Evolutionary conservation across 495 filamentous ascomycete genomes (phyloP), one percentile per base, ranked within the genome.

Genomic region (Penicillium simplicissimum): DNA sequence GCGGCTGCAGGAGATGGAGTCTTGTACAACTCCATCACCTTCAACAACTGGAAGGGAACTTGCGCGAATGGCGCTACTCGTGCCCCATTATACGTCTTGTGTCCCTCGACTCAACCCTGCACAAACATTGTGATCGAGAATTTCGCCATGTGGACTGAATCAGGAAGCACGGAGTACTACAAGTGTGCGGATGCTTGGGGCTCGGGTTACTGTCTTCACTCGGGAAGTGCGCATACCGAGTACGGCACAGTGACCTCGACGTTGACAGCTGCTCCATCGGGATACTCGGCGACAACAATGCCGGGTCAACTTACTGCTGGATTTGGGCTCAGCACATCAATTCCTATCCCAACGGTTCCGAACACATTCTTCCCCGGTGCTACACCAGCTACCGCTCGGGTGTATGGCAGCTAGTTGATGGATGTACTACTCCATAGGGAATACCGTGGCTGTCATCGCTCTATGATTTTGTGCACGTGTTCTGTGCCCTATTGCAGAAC

Each of bases 41-140:
- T 84, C 71, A 70, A 36, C 28, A 79, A 81, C 64, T 85, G 81
- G 81, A 78, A 71, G n/a, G 83, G 83, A n/a, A 81, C 76, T 4
- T 72, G 74, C 45, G 64, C 73, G 17, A 71, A 84, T 57, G 83
- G 82, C 3, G 59, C 68, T 15, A 47, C 63, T n/a, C 74, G 79
- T 1, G 75, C 77, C 0, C 82, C 81, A 0, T 70, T 86, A 17
- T 66, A 79, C 34, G 67, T 78, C 9, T 68, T 73, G 28, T 81
- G 77, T 43, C 59, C 74, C 0, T 71, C 81, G 47, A 67, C 74
- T 3, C 70, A 76, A 1, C 83, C 83, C 7, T 81, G 82, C 61
- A 80, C 74, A 0, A 77, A 75, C 52, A 78, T 84, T 61, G 75
- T 62, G 25, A 71, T 85, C 53, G 54, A 65, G 7, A 72, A 82